phyloP scores from a whole-genome alignment of 495 filamentous ascomycete genomes.

The Penicillium atrosanguineum region DNA sequence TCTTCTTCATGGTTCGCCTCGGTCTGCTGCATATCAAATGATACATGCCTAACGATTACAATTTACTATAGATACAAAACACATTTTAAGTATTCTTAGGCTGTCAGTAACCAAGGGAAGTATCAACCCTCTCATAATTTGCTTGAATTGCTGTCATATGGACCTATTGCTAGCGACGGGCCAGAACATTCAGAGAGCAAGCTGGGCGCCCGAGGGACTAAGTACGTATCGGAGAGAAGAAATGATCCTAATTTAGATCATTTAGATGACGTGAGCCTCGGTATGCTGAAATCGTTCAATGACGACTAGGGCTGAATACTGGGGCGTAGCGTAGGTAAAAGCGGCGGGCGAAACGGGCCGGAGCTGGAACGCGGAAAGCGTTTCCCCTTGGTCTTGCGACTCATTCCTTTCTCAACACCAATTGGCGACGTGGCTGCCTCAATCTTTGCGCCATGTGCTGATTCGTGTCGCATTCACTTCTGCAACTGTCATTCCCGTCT shows the following conservation, averaged over 20 bases:
- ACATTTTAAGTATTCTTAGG: no score
- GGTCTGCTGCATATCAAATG: no score
- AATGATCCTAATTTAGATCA: not conserved
- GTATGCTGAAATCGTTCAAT: not conserved
- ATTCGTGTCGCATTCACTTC: constrained; percentile 1
- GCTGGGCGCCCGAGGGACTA: no score
- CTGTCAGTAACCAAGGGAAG: no score
- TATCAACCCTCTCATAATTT: no score
- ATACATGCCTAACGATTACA: no score
- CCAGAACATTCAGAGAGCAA: no score
- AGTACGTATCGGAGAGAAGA: no score
- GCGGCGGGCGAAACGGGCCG: constrained; percentile 9
- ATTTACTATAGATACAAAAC: no score
- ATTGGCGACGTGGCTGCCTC: constrained; percentile 4
- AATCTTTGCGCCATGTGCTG: constrained; percentile 5
- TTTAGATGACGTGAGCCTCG: not conserved
- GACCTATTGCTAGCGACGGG: no score
- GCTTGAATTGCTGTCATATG: no score
- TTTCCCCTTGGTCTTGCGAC: constrained; percentile 12
- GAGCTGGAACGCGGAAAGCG: constrained; percentile 11
- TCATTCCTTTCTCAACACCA: constrained; percentile 4
- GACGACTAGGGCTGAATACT: not conserved
- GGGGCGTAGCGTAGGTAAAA: constrained; percentile 5
- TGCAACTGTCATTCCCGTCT: not conserved
- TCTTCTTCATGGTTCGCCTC: no score